These are phyloP conservation scores for Apiotrichum gamsii DNA, from an alignment of 1,284 basidiomycete species.

Conservation along the genomic window DNA sequence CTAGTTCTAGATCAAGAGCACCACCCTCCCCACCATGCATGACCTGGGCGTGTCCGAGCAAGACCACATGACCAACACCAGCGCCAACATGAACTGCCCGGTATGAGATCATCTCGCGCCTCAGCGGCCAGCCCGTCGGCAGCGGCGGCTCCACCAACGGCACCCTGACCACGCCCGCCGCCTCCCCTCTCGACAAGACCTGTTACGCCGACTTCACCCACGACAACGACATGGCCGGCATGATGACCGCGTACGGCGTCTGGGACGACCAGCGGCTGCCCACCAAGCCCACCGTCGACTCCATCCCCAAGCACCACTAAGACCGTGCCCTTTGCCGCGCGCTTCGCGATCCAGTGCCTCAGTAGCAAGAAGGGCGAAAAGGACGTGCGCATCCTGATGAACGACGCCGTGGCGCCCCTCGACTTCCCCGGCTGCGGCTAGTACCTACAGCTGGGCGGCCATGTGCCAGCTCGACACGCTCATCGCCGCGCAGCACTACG, in stretches of 20 bases:
- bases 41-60: not conserved
- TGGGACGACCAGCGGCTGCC: not conserved
- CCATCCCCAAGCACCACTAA: conserved; percentile 6
- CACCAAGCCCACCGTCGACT: not conserved
- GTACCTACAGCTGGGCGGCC: conserved; percentile 9
- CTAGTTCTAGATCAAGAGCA: not conserved
- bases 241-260: conserved; percentile 13
- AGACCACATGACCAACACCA: conserved; percentile 9
- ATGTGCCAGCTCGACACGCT: conserved; percentile 25
- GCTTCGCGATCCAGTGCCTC: not conserved
- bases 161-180: conserved; percentile 3
- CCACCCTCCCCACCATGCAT: not conserved
- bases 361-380: not conserved
- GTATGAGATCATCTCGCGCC: conserved; percentile 18
- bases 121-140: conserved; percentile 7
- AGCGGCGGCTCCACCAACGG: conserved; percentile 14
- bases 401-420: conserved; percentile 27
- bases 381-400: conserved; percentile 27
- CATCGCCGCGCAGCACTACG: conserved; percentile 18
- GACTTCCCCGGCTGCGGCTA: conserved; percentile 13
- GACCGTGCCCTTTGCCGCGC: conserved; percentile 1
- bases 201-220: conserved; percentile 19
- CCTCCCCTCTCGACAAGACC: conserved; percentile 11
- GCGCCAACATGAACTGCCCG: conserved; percentile 8
- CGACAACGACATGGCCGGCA: conserved; percentile 10